A percentile compares a stretch with the other conserved stretches of the same genome.
These are phyloP conservation scores for Xylariaceae sp. DNA, from an alignment of 2,329 filamentous ascomycete genomes.

Conservation along the genomic window DNA sequence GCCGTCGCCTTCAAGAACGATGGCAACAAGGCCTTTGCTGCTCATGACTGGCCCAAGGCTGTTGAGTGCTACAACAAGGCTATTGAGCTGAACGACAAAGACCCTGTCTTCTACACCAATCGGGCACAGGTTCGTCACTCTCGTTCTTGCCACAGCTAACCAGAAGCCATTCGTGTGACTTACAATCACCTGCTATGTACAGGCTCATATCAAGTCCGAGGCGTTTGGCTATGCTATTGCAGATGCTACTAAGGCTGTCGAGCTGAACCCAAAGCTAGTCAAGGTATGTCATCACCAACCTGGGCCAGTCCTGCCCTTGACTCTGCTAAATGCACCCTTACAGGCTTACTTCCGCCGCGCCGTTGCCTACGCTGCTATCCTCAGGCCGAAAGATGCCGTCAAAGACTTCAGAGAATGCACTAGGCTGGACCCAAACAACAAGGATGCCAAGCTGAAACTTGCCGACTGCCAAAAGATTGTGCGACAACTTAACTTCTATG, in stretches of 20 bases:
- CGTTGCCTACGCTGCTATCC: constrained; percentile 84
- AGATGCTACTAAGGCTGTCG: constrained; percentile 87
- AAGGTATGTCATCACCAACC: constrained; percentile 56
- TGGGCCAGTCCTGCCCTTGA: neutral
- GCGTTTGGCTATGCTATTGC: constrained; percentile 88
- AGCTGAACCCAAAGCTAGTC: constrained; percentile 80
- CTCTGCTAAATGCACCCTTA: constrained; percentile 4
- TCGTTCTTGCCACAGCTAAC: neutral
- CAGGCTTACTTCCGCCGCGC: constrained; percentile 94
- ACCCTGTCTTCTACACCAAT: constrained; percentile 91
- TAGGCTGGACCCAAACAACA: constrained; percentile 80
- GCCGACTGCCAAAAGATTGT: constrained; percentile 94
- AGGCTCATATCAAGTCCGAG: constrained; percentile 95
- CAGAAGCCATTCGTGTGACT: constrained; percentile 40
- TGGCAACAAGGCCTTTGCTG: constrained; percentile 88
- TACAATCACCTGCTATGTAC: constrained; percentile 19
- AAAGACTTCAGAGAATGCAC: constrained; percentile 90
- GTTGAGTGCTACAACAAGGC: constrained; percentile 82
- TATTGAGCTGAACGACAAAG: constrained; percentile 75
- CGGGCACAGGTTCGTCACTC: constrained; percentile 72
- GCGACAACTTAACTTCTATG: constrained; percentile 86
- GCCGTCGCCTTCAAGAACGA: constrained; percentile 85
- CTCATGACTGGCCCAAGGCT: constrained; percentile 80
- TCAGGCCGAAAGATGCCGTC: constrained; percentile 82
- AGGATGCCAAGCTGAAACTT: constrained; percentile 85